Percentiles rank a stretch among this genome's conserved stretches.
Evolutionary conservation across 1,284 basidiomycete genomes (phyloP).

Genomic region (Blastosporella zonata): DNA sequence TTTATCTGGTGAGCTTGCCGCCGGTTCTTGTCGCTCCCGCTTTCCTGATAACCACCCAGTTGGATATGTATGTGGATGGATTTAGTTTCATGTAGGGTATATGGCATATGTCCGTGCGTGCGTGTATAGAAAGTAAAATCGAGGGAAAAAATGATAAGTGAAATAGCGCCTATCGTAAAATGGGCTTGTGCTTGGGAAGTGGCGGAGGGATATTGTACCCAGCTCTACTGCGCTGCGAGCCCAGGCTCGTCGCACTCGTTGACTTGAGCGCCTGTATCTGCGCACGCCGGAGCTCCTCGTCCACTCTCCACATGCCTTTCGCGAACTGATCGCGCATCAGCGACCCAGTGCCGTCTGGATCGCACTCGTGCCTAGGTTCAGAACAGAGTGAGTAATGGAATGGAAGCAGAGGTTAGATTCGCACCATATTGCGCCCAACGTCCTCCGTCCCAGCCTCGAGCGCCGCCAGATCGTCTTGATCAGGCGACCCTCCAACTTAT

Average conservation of each 20-base stretch:
- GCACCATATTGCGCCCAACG: slow-evolving; percentile 65
- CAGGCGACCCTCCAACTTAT: slow-evolving; percentile 51
- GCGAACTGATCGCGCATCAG: slow-evolving; percentile 66
- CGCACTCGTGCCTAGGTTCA: slow-evolving; percentile 60
- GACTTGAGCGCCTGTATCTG: slow-evolving; percentile 44
- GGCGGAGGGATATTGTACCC: slow-evolving; percentile 18
- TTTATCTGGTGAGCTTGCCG: not conserved
- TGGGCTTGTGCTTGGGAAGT: slow-evolving; percentile 22
- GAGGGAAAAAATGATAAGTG: not conserved
- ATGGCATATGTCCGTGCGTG: too few relatives aligned
- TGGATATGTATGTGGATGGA: too few relatives aligned
- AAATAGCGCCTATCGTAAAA: slow-evolving; percentile 22
- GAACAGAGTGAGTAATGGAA: not conserved
- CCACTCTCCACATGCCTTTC: slow-evolving; percentile 80
- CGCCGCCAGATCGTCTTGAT: slow-evolving; percentile 62
- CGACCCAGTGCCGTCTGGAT: slow-evolving; percentile 49
- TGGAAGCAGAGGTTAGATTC: slow-evolving; percentile 13
- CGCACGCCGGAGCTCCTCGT: slow-evolving; percentile 72
- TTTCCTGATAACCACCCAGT: not conserved
- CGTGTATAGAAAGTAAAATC: not conserved
- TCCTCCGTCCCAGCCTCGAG: slow-evolving; percentile 53
- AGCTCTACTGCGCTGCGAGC: slow-evolving; percentile 21
- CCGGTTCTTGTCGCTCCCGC: too few relatives aligned
- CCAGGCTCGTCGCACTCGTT: slow-evolving; percentile 23
- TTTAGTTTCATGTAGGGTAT: too few relatives aligned